Percentiles rank a stretch among this genome's conserved stretches.
Conservation (phyloP, 2,329 filamentous ascomycete genomes). For the Thermoascus crustaceus region DNA sequence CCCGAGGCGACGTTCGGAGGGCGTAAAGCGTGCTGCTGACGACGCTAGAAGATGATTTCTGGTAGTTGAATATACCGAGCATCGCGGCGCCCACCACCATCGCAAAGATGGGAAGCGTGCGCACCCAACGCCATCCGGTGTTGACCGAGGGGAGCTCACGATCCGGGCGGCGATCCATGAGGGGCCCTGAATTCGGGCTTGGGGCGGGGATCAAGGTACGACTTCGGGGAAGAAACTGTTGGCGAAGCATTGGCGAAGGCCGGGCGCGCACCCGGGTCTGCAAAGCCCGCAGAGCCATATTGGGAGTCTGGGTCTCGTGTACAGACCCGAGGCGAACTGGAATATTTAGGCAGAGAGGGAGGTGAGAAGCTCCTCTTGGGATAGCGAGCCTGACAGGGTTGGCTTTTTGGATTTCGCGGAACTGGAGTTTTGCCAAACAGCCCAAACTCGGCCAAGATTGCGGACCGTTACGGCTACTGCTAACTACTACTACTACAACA, state of each 20-base stretch:
- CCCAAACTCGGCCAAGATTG: slow-evolving; percentile 13
- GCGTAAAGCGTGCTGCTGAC: slow-evolving; percentile 89
- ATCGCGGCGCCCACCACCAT: slow-evolving; percentile 61
- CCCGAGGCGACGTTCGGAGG: slow-evolving; percentile 67
- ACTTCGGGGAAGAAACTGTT: slow-evolving; percentile 13
- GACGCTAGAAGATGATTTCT: slow-evolving; percentile 80
- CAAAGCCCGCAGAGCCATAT: slow-evolving; percentile 12
- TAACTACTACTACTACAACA: no score
- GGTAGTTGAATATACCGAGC: slow-evolving; percentile 97
- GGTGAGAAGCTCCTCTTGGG: no score
- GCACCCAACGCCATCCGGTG: slow-evolving; percentile 53
- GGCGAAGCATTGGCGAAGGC: slow-evolving; percentile 9
- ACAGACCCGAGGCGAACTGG: no score
- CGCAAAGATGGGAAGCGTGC: slow-evolving; percentile 74
- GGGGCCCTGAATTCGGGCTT: slow-evolving; percentile 41
- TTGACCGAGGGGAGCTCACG: slow-evolving; percentile 43
- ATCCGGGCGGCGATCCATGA: slow-evolving; percentile 46
- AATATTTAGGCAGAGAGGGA: no score
- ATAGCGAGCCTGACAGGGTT: background rate
- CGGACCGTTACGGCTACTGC: background rate
- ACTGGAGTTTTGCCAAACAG: slow-evolving; percentile 14
- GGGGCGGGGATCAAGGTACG: slow-evolving; percentile 45
- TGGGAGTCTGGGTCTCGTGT: no score
- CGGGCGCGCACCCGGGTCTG: slow-evolving; percentile 13
- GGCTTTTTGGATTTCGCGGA: background rate